phyloP scores from a whole-genome alignment of 441 rosid species.

The Pelargonium fulgidum region DNA sequence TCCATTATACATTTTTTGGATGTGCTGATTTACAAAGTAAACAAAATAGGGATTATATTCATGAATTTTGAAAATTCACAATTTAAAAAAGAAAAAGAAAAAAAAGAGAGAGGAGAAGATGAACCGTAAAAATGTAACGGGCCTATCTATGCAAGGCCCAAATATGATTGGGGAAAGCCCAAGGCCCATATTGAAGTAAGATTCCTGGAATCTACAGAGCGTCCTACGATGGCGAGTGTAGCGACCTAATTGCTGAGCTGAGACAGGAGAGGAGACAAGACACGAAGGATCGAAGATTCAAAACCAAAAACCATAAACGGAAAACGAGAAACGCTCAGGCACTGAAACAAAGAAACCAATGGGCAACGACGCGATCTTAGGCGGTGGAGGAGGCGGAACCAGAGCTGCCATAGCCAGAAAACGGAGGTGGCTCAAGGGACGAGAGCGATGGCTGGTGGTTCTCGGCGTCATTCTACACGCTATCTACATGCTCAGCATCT shows the following conservation, averaged over 20 bases:
- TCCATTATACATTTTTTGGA: no score
- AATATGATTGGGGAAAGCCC: neutral
- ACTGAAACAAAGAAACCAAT: constrained; percentile 17
- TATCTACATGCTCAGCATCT: constrained; percentile 85
- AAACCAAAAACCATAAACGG: neutral
- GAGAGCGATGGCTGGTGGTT: constrained; percentile 75
- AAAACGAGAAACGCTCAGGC: constrained; percentile 1
- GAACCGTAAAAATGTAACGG: no score
- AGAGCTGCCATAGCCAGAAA: constrained; percentile 24
- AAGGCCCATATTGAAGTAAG: neutral
- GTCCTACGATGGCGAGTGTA: neutral
- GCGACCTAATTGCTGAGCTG: no score
- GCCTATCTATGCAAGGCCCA: neutral
- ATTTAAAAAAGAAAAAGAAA: no score
- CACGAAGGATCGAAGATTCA: neutral
- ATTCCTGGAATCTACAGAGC: neutral
- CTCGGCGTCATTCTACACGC: constrained; percentile 81
- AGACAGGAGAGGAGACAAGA: no score
- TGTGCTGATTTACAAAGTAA: no score
- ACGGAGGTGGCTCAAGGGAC: constrained; percentile 52
- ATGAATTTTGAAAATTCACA: no score
- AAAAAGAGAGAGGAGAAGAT: no score
- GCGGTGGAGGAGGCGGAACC: constrained; percentile 32
- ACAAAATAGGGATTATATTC: no score
- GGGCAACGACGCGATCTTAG: constrained; percentile 70